Evolutionary conservation across 2,329 filamentous ascomycete species (phyloP).

Genomic region (Colletotrichum acutatum): DNA sequence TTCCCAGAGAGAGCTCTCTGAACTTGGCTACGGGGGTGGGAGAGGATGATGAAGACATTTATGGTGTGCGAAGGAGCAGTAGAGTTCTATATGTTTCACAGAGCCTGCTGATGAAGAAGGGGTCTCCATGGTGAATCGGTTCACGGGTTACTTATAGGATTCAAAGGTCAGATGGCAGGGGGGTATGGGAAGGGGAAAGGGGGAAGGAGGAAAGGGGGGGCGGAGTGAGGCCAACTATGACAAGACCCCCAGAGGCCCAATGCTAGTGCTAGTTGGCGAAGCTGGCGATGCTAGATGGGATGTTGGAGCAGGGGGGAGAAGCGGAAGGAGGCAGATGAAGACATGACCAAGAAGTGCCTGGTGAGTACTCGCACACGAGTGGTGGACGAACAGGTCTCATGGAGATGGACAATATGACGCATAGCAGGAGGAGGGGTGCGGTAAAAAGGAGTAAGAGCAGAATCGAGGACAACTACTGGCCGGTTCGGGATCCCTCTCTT

Average conservation of each 20-base stretch:
- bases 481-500: background rate
- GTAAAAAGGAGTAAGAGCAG: background rate
- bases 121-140: conserved; percentile 27
- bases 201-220: conserved; percentile 9
- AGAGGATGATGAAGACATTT: conserved; percentile 42
- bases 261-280: background rate
- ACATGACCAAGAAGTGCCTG: background rate
- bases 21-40: conserved; percentile 48
- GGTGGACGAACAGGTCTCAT: conserved; percentile 9
- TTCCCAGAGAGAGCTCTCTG: conserved; percentile 54
- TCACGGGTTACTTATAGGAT: conserved; percentile 27
- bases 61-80: conserved; percentile 1
- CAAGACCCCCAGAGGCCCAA: conserved; percentile 16
- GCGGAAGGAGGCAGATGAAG: background rate
- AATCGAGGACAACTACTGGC: conserved; percentile 6
- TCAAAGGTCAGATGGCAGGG: conserved; percentile 3
- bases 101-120: conserved; percentile 3
- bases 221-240: conserved; percentile 31
- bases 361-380: conserved; percentile 7
- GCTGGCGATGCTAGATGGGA: conserved; percentile 15
- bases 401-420: background rate
- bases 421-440: conserved; percentile 7
- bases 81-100: conserved; percentile 24
- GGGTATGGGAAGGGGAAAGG: conserved; percentile 6
- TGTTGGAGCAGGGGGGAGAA: conserved; percentile 24